phyloP scores from a whole-genome alignment of 78 protist genomes.

The Ministeria vibrans region DNA sequence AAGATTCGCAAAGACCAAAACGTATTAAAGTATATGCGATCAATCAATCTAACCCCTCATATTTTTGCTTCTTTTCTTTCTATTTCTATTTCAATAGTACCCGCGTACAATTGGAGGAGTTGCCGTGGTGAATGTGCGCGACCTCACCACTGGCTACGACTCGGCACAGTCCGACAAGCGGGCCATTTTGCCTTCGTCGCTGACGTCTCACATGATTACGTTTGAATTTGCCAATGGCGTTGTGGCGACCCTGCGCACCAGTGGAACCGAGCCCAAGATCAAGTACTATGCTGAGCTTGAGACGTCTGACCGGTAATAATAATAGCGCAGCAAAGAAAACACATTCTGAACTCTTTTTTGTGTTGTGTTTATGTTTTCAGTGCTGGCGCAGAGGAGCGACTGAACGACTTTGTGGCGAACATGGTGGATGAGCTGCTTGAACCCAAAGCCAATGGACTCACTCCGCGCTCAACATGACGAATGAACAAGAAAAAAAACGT shows the following conservation, averaged over 20 bases:
- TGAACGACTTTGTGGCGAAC: neutral
- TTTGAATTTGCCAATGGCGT: conserved; percentile 82
- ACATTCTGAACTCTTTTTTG: too few species aligned
- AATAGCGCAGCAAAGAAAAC: too few species aligned
- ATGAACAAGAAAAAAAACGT: neutral
- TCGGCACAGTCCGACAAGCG: conserved; percentile 27
- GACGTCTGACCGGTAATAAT: too few species aligned
- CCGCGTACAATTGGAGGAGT: conserved; percentile 10
- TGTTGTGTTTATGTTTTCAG: too few species aligned
- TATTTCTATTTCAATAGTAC: conserved; percentile 1
- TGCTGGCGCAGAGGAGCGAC: too few species aligned
- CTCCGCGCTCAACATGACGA: neutral
- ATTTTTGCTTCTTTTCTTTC: neutral
- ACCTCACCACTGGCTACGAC: conserved; percentile 77
- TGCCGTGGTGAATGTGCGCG: conserved; percentile 56
- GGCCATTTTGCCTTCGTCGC: neutral
- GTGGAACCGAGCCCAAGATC: conserved; percentile 99
- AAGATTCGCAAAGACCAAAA: conserved; percentile 42
- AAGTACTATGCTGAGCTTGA: conserved; percentile 88
- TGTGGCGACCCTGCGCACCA: conserved; percentile 84
- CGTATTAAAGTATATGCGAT: conserved; percentile 4
- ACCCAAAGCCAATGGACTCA: neutral
- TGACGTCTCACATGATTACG: conserved; percentile 83
- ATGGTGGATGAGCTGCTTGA: neutral
- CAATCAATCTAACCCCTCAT: neutral